Evolutionary conservation across 1,284 basidiomycete genomes (phyloP).

Genomic region (Ustilago loliicola): DNA sequence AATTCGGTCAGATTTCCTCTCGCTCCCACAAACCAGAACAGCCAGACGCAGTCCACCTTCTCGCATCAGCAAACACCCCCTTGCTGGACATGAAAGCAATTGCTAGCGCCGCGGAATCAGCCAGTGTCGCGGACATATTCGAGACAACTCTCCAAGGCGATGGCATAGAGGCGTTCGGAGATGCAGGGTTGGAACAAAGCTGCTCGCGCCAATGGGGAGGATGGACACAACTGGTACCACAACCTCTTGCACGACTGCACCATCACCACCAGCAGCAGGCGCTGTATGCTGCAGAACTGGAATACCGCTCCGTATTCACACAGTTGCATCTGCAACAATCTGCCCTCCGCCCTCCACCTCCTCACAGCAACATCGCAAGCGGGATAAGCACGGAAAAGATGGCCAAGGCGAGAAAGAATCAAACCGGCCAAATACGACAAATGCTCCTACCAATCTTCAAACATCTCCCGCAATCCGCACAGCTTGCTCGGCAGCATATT

Average conservation of each 20-base stretch:
- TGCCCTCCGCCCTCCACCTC: not conserved
- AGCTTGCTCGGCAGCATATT: constrained; percentile 59
- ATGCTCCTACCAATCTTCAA: constrained; percentile 3
- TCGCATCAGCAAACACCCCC: not conserved
- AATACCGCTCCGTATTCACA: constrained; percentile 68
- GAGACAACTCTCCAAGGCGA: not conserved
- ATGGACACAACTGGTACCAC: constrained; percentile 18
- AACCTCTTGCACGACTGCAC: constrained; percentile 36
- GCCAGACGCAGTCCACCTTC: not conserved
- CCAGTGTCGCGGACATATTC: constrained; percentile 25
- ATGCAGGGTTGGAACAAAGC: constrained; percentile 14
- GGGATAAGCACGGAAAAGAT: too few species aligned
- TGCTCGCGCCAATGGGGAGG: constrained; percentile 21
- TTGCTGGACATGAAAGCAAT: constrained; percentile 6
- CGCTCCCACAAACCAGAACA: not conserved
- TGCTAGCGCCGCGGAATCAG: constrained; percentile 18
- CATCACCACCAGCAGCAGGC: constrained; percentile 12
- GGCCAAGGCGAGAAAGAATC: not conserved
- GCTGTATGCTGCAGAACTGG: constrained; percentile 8
- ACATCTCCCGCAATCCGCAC: not conserved
- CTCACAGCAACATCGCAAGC: not conserved
- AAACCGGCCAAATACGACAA: constrained; percentile 44
- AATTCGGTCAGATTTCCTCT: constrained; percentile 71
- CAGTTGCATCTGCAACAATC: constrained; percentile 62
- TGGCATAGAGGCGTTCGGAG: constrained; percentile 16